Evolutionary conservation across 805 yeast genomes (phyloP), one percentile per base, ranked within the genome.

Genomic region (Candida jianshihensis): DNA sequence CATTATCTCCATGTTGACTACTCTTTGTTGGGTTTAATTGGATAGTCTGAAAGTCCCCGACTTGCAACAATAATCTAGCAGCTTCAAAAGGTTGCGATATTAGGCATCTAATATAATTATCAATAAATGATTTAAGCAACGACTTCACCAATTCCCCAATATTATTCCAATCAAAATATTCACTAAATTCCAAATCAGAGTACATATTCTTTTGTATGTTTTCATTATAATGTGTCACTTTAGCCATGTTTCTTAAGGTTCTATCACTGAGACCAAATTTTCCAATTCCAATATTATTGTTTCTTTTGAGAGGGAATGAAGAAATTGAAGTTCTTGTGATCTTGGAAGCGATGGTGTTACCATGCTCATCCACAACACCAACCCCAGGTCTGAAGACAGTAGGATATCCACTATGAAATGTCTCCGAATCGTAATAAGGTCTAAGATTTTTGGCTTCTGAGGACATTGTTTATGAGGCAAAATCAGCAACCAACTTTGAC

Each of bases 51-150:
- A 81, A 79, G 22, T 71, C 73, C 4, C 95, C 95, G 12, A 85
- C 81, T 57, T 92, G 97, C 38, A 88, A 60, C 19, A 89, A 65
- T 45, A 86, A 67, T 37, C 90, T 69, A 5, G 84, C 75, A 14
- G 85, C 81, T 48, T 90, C 97, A 57, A 89, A 80, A 2, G 98
- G 97, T 59, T 92, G 97, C 15, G 85, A 73, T 8, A 84, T 54
- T 22, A 87, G 57, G 31, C 80, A 75, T 41, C 77, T 78, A 37
- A 76, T 57, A 61, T 92, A 90, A 44, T 78, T 81, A 44, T 75
- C 75, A 34, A 78, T 49, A 42, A 86, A 75, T 31, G 82, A 75
- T 53, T 71, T 66, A 18, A 77, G 58, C 40, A 87, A 64, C 28
- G 78, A 74, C 36, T 69, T 65, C 5, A 78, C 44, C 24, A 81